Conservation (phyloP, 306 rosid species). For the Prunus persica region Prunus_persica_NCBIv2 NC_034013.1:11433501-11434000, state of each 20-base stretch:
- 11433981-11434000: no score
- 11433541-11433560: background rate
- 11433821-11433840: no score
- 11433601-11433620: constrained; percentile 7
- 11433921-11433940: no score
- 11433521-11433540: background rate
- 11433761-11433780: constrained; percentile 25
- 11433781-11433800: constrained; percentile 1
- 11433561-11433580: background rate
- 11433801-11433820: background rate
- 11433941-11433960: no score
- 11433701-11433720: background rate
- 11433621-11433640: constrained; percentile 11
- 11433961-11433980: no score
- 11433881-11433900: no score
- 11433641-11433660: background rate
- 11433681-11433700: background rate
- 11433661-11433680: background rate
- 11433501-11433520: constrained; percentile 7
- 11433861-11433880: no score
- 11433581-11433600: background rate
- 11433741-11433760: constrained; percentile 6
- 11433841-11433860: no score
- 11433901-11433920: no score
- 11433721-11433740: constrained; percentile 11